Percentiles rank a stretch among this genome's conserved stretches.
Conservation (phyloP, 1,284 basidiomycete genomes). For the Puccinia triticina region DNA sequence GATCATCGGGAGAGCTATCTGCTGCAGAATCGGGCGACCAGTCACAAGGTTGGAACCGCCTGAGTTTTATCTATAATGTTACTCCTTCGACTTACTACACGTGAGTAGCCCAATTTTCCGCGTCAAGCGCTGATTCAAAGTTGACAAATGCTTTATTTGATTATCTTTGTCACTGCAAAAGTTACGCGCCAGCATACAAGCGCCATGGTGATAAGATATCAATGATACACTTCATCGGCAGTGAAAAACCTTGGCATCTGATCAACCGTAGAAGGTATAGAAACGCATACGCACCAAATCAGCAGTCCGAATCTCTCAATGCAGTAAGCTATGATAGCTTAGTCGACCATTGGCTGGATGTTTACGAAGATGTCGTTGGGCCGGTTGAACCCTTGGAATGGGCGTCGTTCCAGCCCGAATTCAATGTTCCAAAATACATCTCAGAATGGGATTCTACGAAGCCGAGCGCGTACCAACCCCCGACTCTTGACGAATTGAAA, state of each 20-base stretch:
- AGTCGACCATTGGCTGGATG: conserved; percentile 83
- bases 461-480: conserved; percentile 56
- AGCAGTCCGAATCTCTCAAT: conserved; percentile 56
- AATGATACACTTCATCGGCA: conserved; percentile 90
- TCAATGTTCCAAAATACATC: conserved; percentile 71
- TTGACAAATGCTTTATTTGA: not conserved
- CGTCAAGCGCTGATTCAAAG: not conserved
- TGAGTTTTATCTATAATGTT: conserved; percentile 74
- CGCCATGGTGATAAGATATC: conserved; percentile 86
- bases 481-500: conserved; percentile 41
- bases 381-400: conserved; percentile 62
- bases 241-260: conserved; percentile 86
- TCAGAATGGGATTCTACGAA: conserved; percentile 71
- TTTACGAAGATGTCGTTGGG: conserved; percentile 85
- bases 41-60: conserved; percentile 67
- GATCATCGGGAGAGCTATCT: conserved; percentile 6
- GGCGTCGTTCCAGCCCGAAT: conserved; percentile 63
- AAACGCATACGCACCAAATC: conserved; percentile 53
- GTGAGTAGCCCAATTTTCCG: conserved; percentile 64
- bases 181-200: conserved; percentile 92
- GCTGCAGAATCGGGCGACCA: conserved; percentile 59
- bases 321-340: conserved; percentile 72
- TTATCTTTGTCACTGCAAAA: conserved; percentile 58
- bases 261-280: conserved; percentile 54
- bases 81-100: conserved; percentile 97